Conservation (phyloP, 2,329 filamentous ascomycete genomes). For the Graphilbum fragrans region DNA sequence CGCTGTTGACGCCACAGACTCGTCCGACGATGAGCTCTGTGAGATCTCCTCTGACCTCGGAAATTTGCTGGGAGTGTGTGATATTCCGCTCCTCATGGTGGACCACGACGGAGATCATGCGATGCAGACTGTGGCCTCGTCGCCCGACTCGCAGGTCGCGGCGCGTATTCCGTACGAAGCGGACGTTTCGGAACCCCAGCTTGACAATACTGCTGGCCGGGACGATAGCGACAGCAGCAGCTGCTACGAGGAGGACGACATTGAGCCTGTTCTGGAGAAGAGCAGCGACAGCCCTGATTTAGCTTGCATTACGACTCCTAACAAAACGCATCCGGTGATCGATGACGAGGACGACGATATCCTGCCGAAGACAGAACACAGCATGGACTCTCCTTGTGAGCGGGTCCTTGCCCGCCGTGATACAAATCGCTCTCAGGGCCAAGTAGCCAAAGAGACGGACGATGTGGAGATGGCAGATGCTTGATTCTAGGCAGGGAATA, state of each 20-base stretch:
- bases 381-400: background rate
- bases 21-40: background rate
- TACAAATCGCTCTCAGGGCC: background rate
- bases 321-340: too few species aligned
- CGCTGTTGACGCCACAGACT: background rate
- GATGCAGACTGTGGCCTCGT: slow-evolving; percentile 1
- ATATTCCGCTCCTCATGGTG: too few species aligned
- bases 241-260: too few species aligned
- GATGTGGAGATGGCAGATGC: background rate
- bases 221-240: background rate
- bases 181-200: background rate
- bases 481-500: too few species aligned
- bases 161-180: background rate
- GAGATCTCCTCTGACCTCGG: background rate
- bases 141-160: slow-evolving; percentile 5
- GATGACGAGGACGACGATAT: background rate
- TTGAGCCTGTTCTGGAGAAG: too few species aligned
- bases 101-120: background rate
- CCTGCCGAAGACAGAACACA: background rate
- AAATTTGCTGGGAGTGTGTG: background rate
- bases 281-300: too few species aligned
- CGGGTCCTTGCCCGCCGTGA: background rate
- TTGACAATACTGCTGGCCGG: background rate
- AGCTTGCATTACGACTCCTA: too few species aligned
- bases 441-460: background rate